phyloP scores from a whole-genome alignment of 306 rosid genomes.

The Acacia melanoxylon region DNA sequence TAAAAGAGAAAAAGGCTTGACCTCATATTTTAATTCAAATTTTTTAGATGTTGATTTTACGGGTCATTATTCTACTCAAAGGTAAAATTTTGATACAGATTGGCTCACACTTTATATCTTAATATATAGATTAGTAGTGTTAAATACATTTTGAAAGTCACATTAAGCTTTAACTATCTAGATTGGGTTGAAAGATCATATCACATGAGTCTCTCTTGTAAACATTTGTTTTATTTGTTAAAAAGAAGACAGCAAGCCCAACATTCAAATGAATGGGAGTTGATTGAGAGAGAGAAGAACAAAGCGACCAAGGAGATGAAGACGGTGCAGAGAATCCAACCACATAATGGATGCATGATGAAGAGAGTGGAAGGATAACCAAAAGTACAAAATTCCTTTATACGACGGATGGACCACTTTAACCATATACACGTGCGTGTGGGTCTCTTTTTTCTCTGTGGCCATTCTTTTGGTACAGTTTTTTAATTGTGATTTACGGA shows the following conservation, averaged over 20 bases:
- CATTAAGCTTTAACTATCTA: background rate
- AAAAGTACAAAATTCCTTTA: constrained; percentile 58
- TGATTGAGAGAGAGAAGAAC: background rate
- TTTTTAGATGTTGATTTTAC: too few species aligned
- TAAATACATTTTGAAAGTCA: too few species aligned
- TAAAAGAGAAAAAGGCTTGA: too few species aligned
- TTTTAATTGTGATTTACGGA: too few species aligned
- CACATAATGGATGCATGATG: constrained; percentile 60
- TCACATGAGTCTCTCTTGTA: background rate
- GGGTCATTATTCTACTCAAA: too few species aligned
- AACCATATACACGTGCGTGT: constrained; percentile 65
- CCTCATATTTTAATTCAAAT: too few species aligned
- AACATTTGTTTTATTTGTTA: too few species aligned
- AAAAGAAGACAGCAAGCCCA: background rate
- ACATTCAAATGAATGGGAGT: background rate
- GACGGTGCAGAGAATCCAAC: constrained; percentile 35
- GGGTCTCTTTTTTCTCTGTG: constrained; percentile 48
- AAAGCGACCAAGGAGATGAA: constrained; percentile 32
- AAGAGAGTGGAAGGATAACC: constrained; percentile 54
- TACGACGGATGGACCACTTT: constrained; percentile 60
- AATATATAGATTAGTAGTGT: too few species aligned
- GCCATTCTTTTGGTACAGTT: too few species aligned
- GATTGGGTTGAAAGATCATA: background rate
- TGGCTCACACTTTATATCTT: too few species aligned
- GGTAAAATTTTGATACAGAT: too few species aligned